A percentile compares a stretch with the other conserved stretches of the same genome.
phyloP scores from a whole-genome alignment of 805 yeast genomes.

The Candida ipomoeae region DNA sequence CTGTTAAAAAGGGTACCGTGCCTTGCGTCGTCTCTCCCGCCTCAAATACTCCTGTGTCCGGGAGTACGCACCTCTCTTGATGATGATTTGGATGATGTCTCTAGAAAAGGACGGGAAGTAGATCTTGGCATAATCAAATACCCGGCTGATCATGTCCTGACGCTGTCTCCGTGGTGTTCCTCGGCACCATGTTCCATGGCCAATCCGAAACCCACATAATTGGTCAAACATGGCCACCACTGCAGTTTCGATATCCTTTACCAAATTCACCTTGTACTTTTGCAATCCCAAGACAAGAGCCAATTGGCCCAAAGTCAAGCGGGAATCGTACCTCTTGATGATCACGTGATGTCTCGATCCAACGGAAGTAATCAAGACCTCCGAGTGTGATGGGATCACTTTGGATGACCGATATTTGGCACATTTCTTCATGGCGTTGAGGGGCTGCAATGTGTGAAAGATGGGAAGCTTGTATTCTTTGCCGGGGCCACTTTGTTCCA shows the following conservation, averaged over 20 bases:
- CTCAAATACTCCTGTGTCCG: conserved; percentile 15
- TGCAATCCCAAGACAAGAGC: conserved; percentile 13
- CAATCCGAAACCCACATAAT: conserved; percentile 66
- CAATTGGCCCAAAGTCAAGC: conserved; percentile 13
- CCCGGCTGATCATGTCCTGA: conserved; percentile 40
- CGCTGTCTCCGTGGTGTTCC: conserved; percentile 62
- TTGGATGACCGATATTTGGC: conserved; percentile 5
- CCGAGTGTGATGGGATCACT: neutral
- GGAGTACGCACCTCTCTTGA: conserved; percentile 74
- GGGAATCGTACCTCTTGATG: conserved; percentile 11
- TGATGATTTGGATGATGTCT: conserved; percentile 61
- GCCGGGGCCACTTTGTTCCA: conserved; percentile 10
- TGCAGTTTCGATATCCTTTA: conserved; percentile 50
- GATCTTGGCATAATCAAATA: conserved; percentile 44
- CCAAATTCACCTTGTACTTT: conserved; percentile 43
- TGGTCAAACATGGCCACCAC: conserved; percentile 50
- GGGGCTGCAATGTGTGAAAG: conserved; percentile 4
- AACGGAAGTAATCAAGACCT: neutral
- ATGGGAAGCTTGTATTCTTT: conserved; percentile 13
- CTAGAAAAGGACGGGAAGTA: conserved; percentile 49
- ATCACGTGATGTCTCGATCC: conserved; percentile 2
- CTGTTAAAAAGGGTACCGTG: conserved; percentile 5
- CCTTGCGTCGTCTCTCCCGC: conserved; percentile 10
- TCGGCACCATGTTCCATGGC: conserved; percentile 79
- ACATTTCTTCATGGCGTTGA: conserved; percentile 2